Percentiles rank a stretch among this genome's conserved stretches.
Evolutionary conservation across 768 basidiomycete genomes (phyloP).

Genomic region (Suillus subaureus): DNA sequence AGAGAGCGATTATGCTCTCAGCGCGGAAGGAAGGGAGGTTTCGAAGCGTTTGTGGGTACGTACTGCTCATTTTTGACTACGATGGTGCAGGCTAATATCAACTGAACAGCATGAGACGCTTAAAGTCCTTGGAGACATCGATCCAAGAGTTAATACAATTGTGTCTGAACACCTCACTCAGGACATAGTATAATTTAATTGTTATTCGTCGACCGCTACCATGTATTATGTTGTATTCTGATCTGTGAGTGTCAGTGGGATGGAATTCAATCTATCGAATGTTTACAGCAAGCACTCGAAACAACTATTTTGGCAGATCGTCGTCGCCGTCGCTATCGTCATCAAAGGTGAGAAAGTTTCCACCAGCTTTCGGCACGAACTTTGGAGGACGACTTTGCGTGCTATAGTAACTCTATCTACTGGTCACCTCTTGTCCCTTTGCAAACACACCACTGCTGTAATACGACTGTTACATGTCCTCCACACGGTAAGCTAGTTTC

Average conservation of each 20-base stretch:
- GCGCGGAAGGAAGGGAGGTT: constrained; percentile 30
- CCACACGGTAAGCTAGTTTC: no score
- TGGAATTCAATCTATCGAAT: background rate
- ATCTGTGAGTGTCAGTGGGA: background rate
- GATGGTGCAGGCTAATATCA: background rate
- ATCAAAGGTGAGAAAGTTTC: no score
- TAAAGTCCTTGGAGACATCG: constrained; percentile 26
- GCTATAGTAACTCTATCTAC: no score
- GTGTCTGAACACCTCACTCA: constrained; percentile 25
- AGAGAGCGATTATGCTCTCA: constrained; percentile 33
- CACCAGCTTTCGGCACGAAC: no score
- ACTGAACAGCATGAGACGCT: constrained; percentile 30
- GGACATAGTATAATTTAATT: background rate
- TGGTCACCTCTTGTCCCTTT: no score
- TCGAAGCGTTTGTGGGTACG: constrained; percentile 38
- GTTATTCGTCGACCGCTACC: background rate
- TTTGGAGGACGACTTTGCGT: no score
- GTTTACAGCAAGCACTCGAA: no score
- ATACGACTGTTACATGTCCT: no score
- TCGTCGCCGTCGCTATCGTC: no score
- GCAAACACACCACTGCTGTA: no score
- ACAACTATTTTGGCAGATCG: no score
- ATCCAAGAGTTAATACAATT: constrained; percentile 30
- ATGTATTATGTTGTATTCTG: background rate
- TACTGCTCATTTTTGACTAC: background rate